Percentiles rank a stretch among this genome's conserved stretches.
Evolutionary conservation across 345 rosid species (phyloP).

Genomic region (Firmiana major): DNA sequence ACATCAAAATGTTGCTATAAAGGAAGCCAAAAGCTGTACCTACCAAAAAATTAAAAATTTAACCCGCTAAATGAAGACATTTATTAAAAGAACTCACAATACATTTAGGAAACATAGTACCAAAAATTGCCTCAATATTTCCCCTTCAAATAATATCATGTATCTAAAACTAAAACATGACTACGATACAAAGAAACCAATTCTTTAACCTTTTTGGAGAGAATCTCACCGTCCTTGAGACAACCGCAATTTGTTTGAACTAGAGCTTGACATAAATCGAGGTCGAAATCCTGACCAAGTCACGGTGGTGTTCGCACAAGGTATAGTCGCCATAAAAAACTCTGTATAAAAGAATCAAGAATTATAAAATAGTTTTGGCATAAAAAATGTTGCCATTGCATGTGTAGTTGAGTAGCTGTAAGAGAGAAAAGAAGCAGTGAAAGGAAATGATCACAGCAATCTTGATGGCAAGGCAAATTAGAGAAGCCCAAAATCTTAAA

Average conservation of each 20-base stretch:
- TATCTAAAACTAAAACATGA: background rate
- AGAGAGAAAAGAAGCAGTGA: background rate
- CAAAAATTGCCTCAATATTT: background rate
- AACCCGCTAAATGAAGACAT: background rate
- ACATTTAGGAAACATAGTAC: background rate
- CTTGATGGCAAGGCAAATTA: background rate
- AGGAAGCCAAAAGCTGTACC: background rate
- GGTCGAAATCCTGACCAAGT: background rate
- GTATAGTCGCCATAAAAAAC: conserved; percentile 4
- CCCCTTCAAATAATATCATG: background rate
- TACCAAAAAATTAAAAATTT: background rate
- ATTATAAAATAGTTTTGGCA: background rate
- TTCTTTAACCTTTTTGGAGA: background rate
- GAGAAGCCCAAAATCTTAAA: background rate
- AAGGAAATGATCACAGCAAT: background rate
- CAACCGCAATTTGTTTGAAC: background rate
- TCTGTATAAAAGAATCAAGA: background rate
- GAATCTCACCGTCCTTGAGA: conserved; percentile 2
- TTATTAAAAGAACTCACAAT: background rate
- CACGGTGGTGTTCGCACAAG: background rate
- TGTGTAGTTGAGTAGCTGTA: background rate
- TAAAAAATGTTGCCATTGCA: background rate
- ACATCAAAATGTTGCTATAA: background rate
- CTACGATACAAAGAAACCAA: background rate
- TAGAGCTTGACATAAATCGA: background rate